Conservation (phyloP, 345 rosid species). For the Populus pruinosa region DNA sequence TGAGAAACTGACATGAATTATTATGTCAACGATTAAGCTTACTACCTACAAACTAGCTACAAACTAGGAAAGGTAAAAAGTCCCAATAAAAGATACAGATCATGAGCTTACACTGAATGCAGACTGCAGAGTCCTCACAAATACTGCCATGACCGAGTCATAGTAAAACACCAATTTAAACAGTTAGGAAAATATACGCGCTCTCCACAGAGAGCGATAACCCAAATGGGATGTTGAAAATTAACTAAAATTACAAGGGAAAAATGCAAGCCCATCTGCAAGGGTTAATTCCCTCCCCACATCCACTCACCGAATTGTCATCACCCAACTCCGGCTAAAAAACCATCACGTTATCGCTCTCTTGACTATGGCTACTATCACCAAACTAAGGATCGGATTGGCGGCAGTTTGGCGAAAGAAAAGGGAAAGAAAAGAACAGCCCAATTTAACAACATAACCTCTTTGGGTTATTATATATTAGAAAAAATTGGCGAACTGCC, state of each 20-base stretch:
- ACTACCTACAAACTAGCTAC: not conserved
- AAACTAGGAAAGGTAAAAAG: not conserved
- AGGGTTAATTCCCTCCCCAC: not conserved
- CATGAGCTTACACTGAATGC: conserved; percentile 14
- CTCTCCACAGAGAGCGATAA: conserved; percentile 2
- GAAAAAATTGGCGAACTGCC: conserved; percentile 3
- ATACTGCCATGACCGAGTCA: not conserved
- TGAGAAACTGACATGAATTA: not conserved
- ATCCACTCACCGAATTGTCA: conserved; percentile 1
- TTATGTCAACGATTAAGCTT: not conserved
- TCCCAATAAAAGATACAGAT: conserved; percentile 1
- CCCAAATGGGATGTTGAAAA: not conserved
- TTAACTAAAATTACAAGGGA: conserved; percentile 1
- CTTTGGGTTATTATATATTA: conserved; percentile 1
- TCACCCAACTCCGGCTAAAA: not conserved
- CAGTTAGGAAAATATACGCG: not conserved
- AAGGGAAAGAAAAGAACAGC: not conserved
- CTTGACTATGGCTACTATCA: conserved; percentile 1
- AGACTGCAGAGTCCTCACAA: not conserved
- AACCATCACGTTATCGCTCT: not conserved
- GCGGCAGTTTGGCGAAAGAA: not conserved
- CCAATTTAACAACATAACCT: conserved; percentile 5
- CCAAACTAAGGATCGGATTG: not conserved
- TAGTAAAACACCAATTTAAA: not conserved
- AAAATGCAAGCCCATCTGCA: not conserved